A percentile compares a stretch with the other conserved stretches of the same genome.
Conservation (phyloP, 2,329 filamentous ascomycete species). For the Xylariales sp. region DNA sequence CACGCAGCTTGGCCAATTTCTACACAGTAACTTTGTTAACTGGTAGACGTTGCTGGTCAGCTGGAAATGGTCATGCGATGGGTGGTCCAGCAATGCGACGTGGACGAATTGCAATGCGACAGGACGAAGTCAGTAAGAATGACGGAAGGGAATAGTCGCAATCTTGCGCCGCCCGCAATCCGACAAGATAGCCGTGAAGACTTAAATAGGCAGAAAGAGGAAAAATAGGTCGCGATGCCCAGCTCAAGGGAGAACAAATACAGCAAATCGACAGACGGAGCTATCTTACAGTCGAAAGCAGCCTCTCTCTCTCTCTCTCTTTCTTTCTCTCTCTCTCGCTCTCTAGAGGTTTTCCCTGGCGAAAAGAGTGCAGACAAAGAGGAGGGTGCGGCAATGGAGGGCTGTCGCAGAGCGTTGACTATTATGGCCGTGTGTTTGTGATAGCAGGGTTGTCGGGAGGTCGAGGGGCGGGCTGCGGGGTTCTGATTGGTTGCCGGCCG, state of each 20-base stretch:
- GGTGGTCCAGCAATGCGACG: not conserved
- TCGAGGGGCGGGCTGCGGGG: not conserved
- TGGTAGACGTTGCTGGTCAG: no score
- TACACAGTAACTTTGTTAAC: not conserved
- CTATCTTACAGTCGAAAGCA: no score
- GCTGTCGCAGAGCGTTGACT: constrained; percentile 5
- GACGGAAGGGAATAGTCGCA: not conserved
- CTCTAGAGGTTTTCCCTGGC: not conserved
- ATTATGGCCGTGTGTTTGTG: constrained; percentile 7
- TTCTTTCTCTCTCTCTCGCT: no score
- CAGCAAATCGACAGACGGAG: no score
- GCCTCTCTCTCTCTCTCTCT: no score
- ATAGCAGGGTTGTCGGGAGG: not conserved
- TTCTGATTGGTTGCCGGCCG: constrained; percentile 2
- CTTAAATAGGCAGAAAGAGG: not conserved
- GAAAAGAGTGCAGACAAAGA: not conserved
- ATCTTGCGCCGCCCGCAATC: not conserved
- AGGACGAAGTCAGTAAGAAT: not conserved
- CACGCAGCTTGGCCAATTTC: no score
- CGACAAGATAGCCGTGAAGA: not conserved
- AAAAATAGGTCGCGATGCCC: constrained; percentile 4
- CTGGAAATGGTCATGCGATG: not conserved
- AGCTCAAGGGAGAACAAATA: not conserved
- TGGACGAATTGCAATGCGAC: not conserved
- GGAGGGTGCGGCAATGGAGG: not conserved